Evolutionary conservation across 108 stramenopile genomes (phyloP), one percentile per base, ranked within the genome.

Genomic region (Fragilariopsis cylindrus): DNA sequence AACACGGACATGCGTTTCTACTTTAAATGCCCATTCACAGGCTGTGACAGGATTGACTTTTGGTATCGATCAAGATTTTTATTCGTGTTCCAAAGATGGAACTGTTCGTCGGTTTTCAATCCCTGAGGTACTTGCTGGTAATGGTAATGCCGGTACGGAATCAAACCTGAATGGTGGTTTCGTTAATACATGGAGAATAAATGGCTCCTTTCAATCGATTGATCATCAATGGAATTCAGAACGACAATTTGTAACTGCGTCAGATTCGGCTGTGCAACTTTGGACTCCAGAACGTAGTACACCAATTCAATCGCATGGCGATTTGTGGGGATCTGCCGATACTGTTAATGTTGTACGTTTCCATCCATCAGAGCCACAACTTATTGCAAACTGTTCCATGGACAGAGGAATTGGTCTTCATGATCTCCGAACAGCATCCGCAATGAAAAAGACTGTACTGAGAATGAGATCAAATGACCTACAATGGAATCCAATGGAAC

Each of bases 401-500:
- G 98, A 99, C 73, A 85, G 99, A 6, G 92, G 95, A 8, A 90
- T 98, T 18, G 95, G 96, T 44, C 81, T 99, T 18, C 94, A 94
- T 86, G 99, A 99, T 81, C 83, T 91, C 6, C 86, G 99, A 58
- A 84, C 89, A 1, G 82, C 83, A 3, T 84, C 90, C 8, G 92
- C 95, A 15, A 69, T 99, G 75, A 87, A 97, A 71, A 97, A 98
- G 85, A 95, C 93, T 7, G 85, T 98, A 18, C 70, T 99, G 68
- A 57, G 73, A 30, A 99, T 98, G 98, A 88, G 89, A 72, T 87
- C 86, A 43, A 99, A 99, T 65, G 96, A 95, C 48, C 65, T 99
- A 62, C 97, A 98, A 79, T 99, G 99, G 99, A 99, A 99, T 85
- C 99, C 99, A 43, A 96, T 97, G 92, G 99, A 99, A 80, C 98